phyloP scores from a whole-genome alignment of 2,329 filamentous ascomycete species.

The Zopfia rhizophila region DNA sequence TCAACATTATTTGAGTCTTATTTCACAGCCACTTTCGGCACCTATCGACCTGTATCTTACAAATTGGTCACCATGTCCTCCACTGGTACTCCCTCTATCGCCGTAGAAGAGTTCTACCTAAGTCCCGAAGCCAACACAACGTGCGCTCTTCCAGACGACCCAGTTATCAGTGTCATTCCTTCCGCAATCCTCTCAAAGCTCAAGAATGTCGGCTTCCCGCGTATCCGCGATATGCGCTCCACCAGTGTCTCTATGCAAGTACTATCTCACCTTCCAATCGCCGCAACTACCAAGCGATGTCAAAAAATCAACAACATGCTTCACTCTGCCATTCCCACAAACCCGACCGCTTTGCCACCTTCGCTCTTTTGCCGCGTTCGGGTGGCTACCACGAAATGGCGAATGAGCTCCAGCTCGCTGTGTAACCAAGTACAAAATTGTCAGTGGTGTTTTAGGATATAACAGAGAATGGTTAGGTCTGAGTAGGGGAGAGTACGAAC shows the following conservation, averaged over 20 bases:
- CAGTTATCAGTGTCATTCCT: slow-evolving; percentile 29
- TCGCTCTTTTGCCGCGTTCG: slow-evolving; percentile 55
- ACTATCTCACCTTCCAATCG: slow-evolving; percentile 38
- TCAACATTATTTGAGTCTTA: slow-evolving; percentile 2
- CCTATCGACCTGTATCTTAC: slow-evolving; percentile 2
- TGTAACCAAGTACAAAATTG: slow-evolving; percentile 57
- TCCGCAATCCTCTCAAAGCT: slow-evolving; percentile 33
- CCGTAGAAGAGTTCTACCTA: slow-evolving; percentile 40
- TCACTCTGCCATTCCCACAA: slow-evolving; percentile 26
- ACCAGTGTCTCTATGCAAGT: slow-evolving; percentile 35
- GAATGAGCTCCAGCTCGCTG: slow-evolving; percentile 52
- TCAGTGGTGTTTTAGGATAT: slow-evolving; percentile 61
- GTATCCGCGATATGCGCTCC: slow-evolving; percentile 36
- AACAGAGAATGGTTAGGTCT: slow-evolving; percentile 53
- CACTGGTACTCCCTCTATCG: slow-evolving; percentile 27
- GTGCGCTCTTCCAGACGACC: slow-evolving; percentile 12
- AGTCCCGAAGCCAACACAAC: slow-evolving; percentile 21
- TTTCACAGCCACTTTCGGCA: background rate
- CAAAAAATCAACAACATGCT: slow-evolving; percentile 38
- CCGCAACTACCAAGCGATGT: slow-evolving; percentile 26
- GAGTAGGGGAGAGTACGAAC: slow-evolving; percentile 56
- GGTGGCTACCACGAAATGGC: slow-evolving; percentile 49
- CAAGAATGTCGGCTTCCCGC: slow-evolving; percentile 30
- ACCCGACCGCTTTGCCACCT: slow-evolving; percentile 54
- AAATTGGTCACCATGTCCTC: slow-evolving; percentile 8